Base-by-base conservation (phyloP, 768 basidiomycete genomes). In the Phlegmacium glaucopus region DNA sequence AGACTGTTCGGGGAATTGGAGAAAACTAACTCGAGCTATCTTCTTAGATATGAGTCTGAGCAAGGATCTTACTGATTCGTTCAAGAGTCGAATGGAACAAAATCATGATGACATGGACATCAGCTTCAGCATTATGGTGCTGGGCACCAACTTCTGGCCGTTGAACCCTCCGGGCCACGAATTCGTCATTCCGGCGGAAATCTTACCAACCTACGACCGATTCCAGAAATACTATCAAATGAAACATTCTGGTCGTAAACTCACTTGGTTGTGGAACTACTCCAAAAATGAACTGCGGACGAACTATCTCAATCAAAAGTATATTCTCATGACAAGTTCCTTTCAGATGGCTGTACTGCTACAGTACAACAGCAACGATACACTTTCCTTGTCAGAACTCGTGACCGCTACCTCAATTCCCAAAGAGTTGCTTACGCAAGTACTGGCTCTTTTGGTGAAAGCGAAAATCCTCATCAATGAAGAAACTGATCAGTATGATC, bases 191-290 rank as follows among this genome's bases (percentile, higher is more conserved):
- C 96, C 96, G 0, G 67, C 80, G 4, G 94, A 98, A 65, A 85
- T 99, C 49, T 72, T 84, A 15, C 78, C 88, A 16, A 91, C 88
- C 7, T 93, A 94, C 63, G 87, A 94, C 49, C 82, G 91, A 37
- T 99, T 98, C 76, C 81, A 84, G 52, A 82, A 84, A 50, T 98
- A 93, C 72, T 97, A 98, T 65, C 88, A 90, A 61, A 83, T 83
- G 61, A 93, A 94, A 66, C 92, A 95, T 65, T 90, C 87, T 2
- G 95, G 94, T 11, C 87, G 95, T 50, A 95, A 95, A 62, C 78
- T 99, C 36, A 94, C 91, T 0, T 99, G 95, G 95, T 71, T 98
- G 9, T 99, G 96, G 96, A 95, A 97, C 61, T 91, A 94, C 65
- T 93, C 86, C 46, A 95, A 95, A 74, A 94, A 94, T 69, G 96